A percentile compares a stretch with the other conserved stretches of the same genome.
These are phyloP conservation scores for Chrysanthemum lavandulifolium DNA, from an alignment of 129 eudicot species.

Conservation along the genomic window DNA sequence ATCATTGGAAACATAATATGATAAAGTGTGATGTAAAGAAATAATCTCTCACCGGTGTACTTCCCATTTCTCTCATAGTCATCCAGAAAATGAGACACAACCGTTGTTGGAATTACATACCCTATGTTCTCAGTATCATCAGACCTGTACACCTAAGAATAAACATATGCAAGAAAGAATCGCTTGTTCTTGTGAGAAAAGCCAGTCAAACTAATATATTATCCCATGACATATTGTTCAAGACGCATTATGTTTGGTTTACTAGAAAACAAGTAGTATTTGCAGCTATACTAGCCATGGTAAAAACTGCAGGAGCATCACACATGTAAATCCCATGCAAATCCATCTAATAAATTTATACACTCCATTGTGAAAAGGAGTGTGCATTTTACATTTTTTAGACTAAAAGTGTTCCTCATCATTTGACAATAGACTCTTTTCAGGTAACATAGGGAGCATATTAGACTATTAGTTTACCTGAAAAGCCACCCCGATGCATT, in stretches of 20 bases:
- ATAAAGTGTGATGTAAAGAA: neutral
- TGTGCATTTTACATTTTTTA: conserved; percentile 2
- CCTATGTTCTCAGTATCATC: conserved; percentile 96
- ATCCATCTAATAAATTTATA: neutral
- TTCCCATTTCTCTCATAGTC: conserved; percentile 90
- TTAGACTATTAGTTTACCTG: conserved; percentile 60
- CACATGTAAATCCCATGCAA: no score
- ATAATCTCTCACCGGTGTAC: conserved; percentile 72
- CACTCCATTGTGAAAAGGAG: conserved; percentile 11
- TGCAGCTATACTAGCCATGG: no score
- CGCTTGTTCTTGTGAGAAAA: conserved; percentile 9
- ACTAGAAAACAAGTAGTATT: no score
- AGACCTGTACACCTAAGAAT: conserved; percentile 81
- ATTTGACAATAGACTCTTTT: conserved; percentile 17
- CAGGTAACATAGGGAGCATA: conserved; percentile 11
- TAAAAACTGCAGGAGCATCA: no score
- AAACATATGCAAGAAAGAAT: conserved; percentile 22
- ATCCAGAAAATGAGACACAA: conserved; percentile 90
- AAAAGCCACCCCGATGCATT: conserved; percentile 97
- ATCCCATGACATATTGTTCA: conserved; percentile 6
- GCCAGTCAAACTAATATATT: conserved; percentile 14
- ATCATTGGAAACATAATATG: no score
- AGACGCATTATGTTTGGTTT: neutral
- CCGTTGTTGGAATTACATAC: conserved; percentile 89
- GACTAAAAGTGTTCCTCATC: neutral